Evolutionary conservation across 2,329 filamentous ascomycete genomes (phyloP), one percentile per base, ranked within the genome.

Genomic region (Fusarium napiforme): DNA sequence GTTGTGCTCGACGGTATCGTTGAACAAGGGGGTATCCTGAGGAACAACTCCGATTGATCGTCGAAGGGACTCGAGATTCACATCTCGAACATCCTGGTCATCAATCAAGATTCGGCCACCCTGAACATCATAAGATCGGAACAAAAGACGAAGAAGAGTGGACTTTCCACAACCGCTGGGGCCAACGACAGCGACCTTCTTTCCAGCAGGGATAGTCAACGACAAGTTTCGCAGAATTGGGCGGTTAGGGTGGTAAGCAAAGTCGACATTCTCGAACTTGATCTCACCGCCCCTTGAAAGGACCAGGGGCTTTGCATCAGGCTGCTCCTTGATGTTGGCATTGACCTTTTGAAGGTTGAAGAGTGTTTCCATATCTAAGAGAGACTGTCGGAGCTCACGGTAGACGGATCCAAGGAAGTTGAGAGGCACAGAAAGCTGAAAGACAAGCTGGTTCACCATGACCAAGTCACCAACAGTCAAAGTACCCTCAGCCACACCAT

Each of bases 381-480:
- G 87, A 28, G 94, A 97, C 84, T 99, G 96, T 63, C 96, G 90
- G 60, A 99, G 88, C 84, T 99, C 96, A 76, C 96, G 93, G 81
- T 99, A 99, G 18, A 99, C 96, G 19, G 95, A 97, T n/a, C 96
- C 96, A 8, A 99, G 87, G 83, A 99, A 99, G 86, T 99, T 99
- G 68, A 99, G 88, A 0, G 96, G 96, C 8, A 99, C 94, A 0
- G 95, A 98, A 10, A 99, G 91, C 83, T 99, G 96, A 84, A 99
- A 99, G 67, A 99, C 95, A 23, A 99, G 91, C 85, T 98, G 96
- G 82, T 99, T 99, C 75, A 99, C 94, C 94, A 99, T 97, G 80
- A 99, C 96, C 37, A 99, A 87, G 80, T 99, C 97, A 66, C 96
- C 96, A 19, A 99, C 95, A 0, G 96, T 98, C 77, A 99, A 84